phyloP scores from a whole-genome alignment of 495 filamentous ascomycete species.

The Stereocaulon alpinum region DNA sequence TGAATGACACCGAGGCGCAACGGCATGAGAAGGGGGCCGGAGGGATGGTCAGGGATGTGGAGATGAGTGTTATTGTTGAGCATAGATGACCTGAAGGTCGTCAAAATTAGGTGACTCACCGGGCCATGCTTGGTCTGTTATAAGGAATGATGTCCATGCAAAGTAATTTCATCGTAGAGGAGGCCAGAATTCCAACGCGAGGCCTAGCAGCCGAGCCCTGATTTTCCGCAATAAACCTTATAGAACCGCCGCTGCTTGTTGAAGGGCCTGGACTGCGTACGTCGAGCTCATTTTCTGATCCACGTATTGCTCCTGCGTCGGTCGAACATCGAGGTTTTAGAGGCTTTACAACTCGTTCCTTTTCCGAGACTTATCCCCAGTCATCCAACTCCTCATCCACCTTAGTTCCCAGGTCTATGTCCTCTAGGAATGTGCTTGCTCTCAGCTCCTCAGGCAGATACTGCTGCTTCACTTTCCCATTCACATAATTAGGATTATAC shows the following conservation, averaged over 20 bases:
- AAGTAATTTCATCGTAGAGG: too few relatives aligned
- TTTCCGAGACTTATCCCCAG: not conserved
- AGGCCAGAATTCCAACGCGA: too few relatives aligned
- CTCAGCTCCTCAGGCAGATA: constrained; percentile 71
- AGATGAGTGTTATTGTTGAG: not conserved
- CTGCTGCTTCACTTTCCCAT: constrained; percentile 79
- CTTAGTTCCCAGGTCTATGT: constrained; percentile 66
- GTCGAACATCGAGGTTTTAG: not conserved
- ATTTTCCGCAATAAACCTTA: too few relatives aligned
- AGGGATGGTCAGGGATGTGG: not conserved
- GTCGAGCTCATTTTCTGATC: too few relatives aligned
- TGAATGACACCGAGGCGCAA: not conserved
- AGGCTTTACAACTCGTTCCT: not conserved
- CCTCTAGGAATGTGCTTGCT: constrained; percentile 67
- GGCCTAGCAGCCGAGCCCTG: too few relatives aligned
- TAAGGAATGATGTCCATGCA: too few relatives aligned
- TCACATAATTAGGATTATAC: constrained; percentile 81
- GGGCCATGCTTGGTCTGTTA: too few relatives aligned
- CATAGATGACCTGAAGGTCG: not conserved
- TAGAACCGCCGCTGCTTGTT: too few relatives aligned
- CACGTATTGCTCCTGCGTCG: too few relatives aligned
- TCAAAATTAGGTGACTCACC: too few relatives aligned
- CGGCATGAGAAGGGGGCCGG: not conserved
- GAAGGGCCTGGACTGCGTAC: too few relatives aligned
- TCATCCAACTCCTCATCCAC: constrained; percentile 52